These are phyloP conservation scores for Rhizophagus clarus DNA, from an alignment of 192 early-diverging fungal species.

Conservation along the genomic window DNA sequence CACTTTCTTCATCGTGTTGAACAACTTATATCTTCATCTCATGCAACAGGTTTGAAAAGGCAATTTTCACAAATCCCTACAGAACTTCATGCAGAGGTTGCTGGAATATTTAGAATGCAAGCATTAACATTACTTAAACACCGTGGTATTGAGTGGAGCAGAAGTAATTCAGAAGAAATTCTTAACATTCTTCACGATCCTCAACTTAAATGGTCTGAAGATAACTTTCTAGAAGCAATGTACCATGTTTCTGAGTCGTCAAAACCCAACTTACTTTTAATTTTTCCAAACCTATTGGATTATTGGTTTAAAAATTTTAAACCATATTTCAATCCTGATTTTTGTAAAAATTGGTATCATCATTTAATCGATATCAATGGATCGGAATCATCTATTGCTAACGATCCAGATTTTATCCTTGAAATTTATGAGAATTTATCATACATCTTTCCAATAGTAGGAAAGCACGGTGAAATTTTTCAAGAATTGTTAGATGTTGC, in stretches of 20 bases:
- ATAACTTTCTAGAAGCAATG: background rate
- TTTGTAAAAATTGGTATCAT: slow-evolving; percentile 15
- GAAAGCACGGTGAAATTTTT: background rate
- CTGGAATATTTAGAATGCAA: background rate
- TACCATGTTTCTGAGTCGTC: background rate
- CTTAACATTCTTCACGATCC: background rate
- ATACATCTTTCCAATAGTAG: slow-evolving; percentile 1
- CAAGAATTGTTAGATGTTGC: background rate
- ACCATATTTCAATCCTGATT: background rate
- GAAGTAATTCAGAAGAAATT: background rate
- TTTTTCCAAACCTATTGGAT: background rate
- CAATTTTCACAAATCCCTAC: background rate
- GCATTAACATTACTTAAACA: background rate
- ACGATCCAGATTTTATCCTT: background rate
- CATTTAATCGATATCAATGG: background rate
- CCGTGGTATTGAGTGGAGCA: background rate
- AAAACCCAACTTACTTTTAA: background rate
- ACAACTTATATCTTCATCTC: background rate
- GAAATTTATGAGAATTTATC: slow-evolving; percentile 2
- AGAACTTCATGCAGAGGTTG: background rate
- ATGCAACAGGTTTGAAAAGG: background rate
- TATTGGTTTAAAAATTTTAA: slow-evolving; percentile 14
- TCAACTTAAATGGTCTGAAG: slow-evolving; percentile 14
- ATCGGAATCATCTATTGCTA: too few species aligned
- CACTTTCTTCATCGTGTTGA: background rate